Conservation (phyloP, 805 yeast genomes). For the Yamadazyma akitaensis region DNA sequence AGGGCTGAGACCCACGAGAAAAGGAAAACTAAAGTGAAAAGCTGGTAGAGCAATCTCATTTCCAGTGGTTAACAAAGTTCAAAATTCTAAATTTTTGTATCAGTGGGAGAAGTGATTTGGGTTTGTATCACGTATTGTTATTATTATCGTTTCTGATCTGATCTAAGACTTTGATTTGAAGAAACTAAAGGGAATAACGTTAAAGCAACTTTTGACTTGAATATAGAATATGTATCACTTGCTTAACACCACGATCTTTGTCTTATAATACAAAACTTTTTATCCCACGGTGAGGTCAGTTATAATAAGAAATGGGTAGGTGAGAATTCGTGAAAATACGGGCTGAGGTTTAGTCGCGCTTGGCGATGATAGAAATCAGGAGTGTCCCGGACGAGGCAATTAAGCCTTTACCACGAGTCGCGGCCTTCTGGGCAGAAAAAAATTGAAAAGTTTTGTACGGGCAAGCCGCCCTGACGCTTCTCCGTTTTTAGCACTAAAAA, state of each 20-base stretch:
- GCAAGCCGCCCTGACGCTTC: not conserved
- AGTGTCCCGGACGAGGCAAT: not conserved
- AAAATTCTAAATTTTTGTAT: not conserved
- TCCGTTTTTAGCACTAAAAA: no score
- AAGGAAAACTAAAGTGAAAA: not conserved
- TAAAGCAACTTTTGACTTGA: not conserved
- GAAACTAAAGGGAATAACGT: not conserved
- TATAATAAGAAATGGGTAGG: not conserved
- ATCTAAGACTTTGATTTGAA: not conserved
- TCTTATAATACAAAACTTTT: no score
- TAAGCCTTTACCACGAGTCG: not conserved
- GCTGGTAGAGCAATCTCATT: conserved; percentile 7
- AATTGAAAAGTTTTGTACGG: not conserved
- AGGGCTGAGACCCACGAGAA: conserved; percentile 13
- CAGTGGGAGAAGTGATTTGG: not conserved
- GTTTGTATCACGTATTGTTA: not conserved
- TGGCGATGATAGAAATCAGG: not conserved
- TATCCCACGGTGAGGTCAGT: not conserved
- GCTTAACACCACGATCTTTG: not conserved
- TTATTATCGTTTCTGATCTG: not conserved
- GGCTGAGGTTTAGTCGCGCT: not conserved
- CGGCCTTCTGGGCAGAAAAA: not conserved
- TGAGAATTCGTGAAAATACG: not conserved
- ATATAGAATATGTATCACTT: not conserved
- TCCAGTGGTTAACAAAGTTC: not conserved